A percentile compares a stretch with the other conserved stretches of the same genome.
phyloP scores from a whole-genome alignment of 2,329 filamentous ascomycete species.

The Colletotrichum sp. region DNA sequence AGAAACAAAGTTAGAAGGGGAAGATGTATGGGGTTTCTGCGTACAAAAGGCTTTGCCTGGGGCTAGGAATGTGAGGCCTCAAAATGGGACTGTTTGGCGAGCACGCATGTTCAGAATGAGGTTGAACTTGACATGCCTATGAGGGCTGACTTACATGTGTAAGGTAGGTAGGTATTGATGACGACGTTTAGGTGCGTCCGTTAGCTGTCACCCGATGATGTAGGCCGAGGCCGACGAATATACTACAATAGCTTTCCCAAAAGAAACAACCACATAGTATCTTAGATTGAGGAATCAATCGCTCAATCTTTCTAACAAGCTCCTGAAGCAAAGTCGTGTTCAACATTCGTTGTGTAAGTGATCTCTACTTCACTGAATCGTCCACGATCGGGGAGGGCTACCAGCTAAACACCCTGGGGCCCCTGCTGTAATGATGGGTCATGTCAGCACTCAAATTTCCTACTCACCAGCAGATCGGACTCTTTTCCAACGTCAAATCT shows the following conservation, averaged over 20 bases:
- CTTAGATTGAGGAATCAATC: not conserved
- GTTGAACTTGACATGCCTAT: not conserved
- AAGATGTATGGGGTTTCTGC: not conserved
- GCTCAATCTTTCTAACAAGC: not conserved
- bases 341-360: not conserved
- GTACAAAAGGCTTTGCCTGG: no score
- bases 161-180: not conserved
- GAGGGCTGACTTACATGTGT: not conserved
- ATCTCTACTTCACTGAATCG: not conserved
- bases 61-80: not conserved
- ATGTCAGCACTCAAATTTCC: not conserved
- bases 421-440: not conserved
- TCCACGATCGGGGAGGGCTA: rapidly evolving
- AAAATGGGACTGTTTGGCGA: not conserved
- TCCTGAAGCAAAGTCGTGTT: not conserved
- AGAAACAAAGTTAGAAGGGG: no score
- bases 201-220: not conserved
- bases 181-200: not conserved
- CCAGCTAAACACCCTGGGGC: not conserved
- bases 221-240: not conserved
- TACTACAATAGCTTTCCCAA: not conserved
- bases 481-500: not conserved
- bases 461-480: not conserved
- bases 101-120: not conserved
- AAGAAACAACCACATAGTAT: not conserved